Evolutionary conservation across 441 rosid species (phyloP).

Genomic region (Croton laevigatus): DNA sequence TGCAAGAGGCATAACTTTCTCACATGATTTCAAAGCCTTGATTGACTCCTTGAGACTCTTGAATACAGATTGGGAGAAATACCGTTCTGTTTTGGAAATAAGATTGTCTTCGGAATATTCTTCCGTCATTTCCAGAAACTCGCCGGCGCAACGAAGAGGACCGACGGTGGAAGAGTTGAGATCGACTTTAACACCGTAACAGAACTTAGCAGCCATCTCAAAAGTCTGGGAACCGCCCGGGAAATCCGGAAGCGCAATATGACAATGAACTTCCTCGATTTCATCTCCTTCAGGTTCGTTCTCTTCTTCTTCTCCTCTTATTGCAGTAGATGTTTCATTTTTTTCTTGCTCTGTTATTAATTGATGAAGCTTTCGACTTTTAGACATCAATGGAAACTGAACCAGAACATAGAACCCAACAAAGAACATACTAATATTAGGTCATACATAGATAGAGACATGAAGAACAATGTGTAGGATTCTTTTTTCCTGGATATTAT

Average conservation of each 20-base stretch:
- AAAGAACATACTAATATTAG: not conserved
- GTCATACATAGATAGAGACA: not conserved
- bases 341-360: slow-evolving; percentile 71
- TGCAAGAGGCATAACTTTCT: slow-evolving; percentile 54
- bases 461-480: no score
- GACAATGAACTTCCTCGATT: slow-evolving; percentile 57
- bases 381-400: slow-evolving; percentile 95
- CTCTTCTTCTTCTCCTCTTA: slow-evolving; percentile 16
- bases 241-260: slow-evolving; percentile 54
- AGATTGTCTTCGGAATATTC: slow-evolving; percentile 89
- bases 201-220: slow-evolving; percentile 92
- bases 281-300: slow-evolving; percentile 27
- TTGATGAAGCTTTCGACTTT: slow-evolving; percentile 81
- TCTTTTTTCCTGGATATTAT: not conserved
- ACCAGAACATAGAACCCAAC: slow-evolving; percentile 7
- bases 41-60: slow-evolving; percentile 79
- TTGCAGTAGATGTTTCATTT: slow-evolving; percentile 22
- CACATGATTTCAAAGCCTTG: slow-evolving; percentile 76
- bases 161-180: slow-evolving; percentile 75
- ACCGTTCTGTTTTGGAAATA: slow-evolving; percentile 61
- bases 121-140: slow-evolving; percentile 89
- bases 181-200: slow-evolving; percentile 91
- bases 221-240: slow-evolving; percentile 93
- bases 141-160: slow-evolving; percentile 80
- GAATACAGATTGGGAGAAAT: slow-evolving; percentile 74